phyloP scores from a whole-genome alignment of 2,329 filamentous ascomycete genomes.

The Aspergillus sergii region DNA sequence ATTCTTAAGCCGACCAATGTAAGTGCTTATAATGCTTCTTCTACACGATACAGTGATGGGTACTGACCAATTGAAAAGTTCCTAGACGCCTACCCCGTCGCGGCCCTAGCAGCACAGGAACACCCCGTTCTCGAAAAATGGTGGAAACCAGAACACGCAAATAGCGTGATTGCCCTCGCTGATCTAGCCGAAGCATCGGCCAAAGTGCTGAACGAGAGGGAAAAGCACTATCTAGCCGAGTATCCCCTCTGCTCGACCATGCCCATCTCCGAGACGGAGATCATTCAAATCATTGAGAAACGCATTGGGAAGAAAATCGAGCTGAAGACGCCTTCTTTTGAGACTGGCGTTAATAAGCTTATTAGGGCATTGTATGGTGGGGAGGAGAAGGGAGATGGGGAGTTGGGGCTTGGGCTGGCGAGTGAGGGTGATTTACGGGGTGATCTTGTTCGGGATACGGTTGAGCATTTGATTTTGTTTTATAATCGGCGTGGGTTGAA shows the following conservation, averaged over 20 bases:
- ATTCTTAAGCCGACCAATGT: neutral
- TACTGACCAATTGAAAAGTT: neutral
- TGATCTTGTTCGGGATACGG: slow-evolving; percentile 17
- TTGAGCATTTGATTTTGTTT: slow-evolving; percentile 24
- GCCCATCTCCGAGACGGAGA: neutral
- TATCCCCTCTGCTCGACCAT: neutral
- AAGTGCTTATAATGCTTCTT: neutral
- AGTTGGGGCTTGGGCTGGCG: neutral
- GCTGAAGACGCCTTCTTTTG: neutral
- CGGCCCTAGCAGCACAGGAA: neutral
- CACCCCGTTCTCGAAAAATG: neutral
- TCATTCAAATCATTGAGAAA: neutral
- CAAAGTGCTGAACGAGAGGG: neutral
- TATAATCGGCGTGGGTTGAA: slow-evolving; percentile 25
- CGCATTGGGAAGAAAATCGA: neutral
- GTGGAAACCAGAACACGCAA: neutral
- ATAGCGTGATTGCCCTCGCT: neutral
- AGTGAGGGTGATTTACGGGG: neutral
- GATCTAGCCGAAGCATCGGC: neutral
- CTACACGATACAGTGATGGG: no score
- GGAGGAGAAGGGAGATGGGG: neutral
- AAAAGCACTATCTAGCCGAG: neutral
- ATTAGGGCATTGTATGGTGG: neutral
- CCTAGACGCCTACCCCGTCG: neutral
- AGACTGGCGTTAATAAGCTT: neutral